Base-by-base conservation (phyloP, 148 eudicot genomes). In the Fallopia convolvulus region DNA sequence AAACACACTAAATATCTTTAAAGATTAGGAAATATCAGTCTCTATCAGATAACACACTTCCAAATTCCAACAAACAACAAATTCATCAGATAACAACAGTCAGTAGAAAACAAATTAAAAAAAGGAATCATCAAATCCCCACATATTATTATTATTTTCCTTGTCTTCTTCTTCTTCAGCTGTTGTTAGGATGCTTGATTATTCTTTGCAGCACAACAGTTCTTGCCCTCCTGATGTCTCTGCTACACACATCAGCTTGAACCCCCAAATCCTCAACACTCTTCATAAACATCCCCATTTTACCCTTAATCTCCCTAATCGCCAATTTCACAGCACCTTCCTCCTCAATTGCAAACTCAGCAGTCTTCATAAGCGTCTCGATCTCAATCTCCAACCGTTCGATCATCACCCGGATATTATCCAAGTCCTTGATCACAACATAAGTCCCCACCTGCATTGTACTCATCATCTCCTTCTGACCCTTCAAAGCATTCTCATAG, bases 201-300 rank as follows among this genome's bases (percentile, higher is more conserved):
- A 94, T 94, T 84, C 99, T 90, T 73, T 94, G 99, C 70, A 94
- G 82, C 50, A 94, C 90, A 50, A 94, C 99, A 73, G 97, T 94
- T 80, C 99, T 94, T 0, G 97, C 99, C 72, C 92, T 83, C 18
- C 99, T 86, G 80, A 94, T 91, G 76, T 94, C 97, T 14, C 97
- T 82, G 81, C 97, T 91, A 70, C 97, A 94, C 76, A 83, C 79
- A 85, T 92, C 99, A 81, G 97, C 96, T 75, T 92, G 97, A 60
- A 80, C 80, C 23, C 96, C 96, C 79, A 94, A 85, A 85, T 90
- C 97, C 79, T 94, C 99, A 9, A 88, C 97, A 82, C 86, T 89
- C 84, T 88, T 90, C 84, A 88, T 89, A 77, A 96, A 93, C 73
- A 84, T 87, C 15, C 76, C 90, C 82, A 96, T 66, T 61, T 88